Percentiles rank a stretch among this genome's conserved stretches.
These are phyloP conservation scores for Neurospora sp. DNA, from an alignment of 495 filamentous ascomycete genomes.

Conservation along the genomic window DNA sequence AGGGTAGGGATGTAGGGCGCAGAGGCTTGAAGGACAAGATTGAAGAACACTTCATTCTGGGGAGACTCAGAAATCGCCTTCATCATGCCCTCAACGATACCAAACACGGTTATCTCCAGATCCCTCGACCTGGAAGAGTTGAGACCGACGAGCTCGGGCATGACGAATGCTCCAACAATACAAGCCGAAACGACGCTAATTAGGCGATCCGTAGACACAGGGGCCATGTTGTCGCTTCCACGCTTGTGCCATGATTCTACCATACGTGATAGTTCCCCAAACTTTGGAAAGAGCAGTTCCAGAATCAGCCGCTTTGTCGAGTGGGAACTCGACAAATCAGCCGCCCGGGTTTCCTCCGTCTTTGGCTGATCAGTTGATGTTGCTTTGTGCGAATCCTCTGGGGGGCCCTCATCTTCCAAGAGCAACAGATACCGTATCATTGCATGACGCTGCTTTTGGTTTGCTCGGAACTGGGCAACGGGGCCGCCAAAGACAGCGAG, in stretches of 20 bases:
- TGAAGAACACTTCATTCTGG: conserved; percentile 25
- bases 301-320: conserved; percentile 35
- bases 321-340: conserved; percentile 29
- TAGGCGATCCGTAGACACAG: conserved; percentile 36
- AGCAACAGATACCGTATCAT: conserved; percentile 34
- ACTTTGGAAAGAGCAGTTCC: conserved; percentile 38
- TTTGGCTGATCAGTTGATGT: not conserved
- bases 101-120: conserved; percentile 25
- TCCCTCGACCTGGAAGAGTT: conserved; percentile 31
- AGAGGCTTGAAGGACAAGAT: conserved; percentile 23
- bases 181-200: conserved; percentile 37
- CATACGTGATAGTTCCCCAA: conserved; percentile 30
- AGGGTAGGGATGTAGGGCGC: conserved; percentile 31
- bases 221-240: conserved; percentile 25
- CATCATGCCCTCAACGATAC: conserved; percentile 23
- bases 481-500: conserved; percentile 29
- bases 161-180: conserved; percentile 29
- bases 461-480: conserved; percentile 25
- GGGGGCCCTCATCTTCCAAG: conserved; percentile 14
- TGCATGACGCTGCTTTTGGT: conserved; percentile 9
- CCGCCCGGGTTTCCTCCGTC: conserved; percentile 3
- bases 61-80: conserved; percentile 22
- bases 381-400: not conserved
- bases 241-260: conserved; percentile 34
- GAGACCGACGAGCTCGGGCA: conserved; percentile 30